These are phyloP conservation scores for Grigorovia yakushimaensis DNA, from an alignment of 805 yeast species.

Conservation along the genomic window DNA sequence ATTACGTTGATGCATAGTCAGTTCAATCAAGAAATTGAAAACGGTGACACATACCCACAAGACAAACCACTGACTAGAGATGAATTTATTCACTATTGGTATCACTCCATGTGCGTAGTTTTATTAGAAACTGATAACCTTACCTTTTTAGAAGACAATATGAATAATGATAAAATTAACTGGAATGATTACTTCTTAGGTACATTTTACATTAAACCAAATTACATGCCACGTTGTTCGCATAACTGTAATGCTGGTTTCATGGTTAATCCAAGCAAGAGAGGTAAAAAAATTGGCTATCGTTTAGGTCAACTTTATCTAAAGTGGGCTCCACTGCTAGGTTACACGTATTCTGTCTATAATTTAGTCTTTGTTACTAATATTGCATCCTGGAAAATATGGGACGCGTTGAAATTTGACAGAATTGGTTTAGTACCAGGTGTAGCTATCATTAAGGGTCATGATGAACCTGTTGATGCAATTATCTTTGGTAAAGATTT, in stretches of 20 bases:
- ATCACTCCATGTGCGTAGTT: slow-evolving; percentile 54
- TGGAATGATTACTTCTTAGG: slow-evolving; percentile 54
- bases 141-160: slow-evolving; percentile 5
- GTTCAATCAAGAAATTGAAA: slow-evolving; percentile 57
- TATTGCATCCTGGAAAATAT: slow-evolving; percentile 59
- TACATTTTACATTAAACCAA: slow-evolving; percentile 74
- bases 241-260: slow-evolving; percentile 88
- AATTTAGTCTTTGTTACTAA: slow-evolving; percentile 81
- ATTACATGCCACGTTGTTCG: slow-evolving; percentile 73
- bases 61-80: slow-evolving; percentile 32
- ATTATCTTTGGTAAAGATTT: slow-evolving; percentile 64
- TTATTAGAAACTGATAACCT: slow-evolving; percentile 39
- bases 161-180: slow-evolving; percentile 15
- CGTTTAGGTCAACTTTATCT: slow-evolving; percentile 61
- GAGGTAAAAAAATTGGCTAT: slow-evolving; percentile 65
- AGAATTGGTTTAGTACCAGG: slow-evolving; percentile 64
- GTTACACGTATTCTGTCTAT: slow-evolving; percentile 76
- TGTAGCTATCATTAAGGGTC: slow-evolving; percentile 67
- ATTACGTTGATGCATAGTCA: slow-evolving; percentile 37
- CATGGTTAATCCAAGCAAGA: slow-evolving; percentile 45
- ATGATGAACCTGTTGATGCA: slow-evolving; percentile 60
- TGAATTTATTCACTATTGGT: slow-evolving; percentile 59
- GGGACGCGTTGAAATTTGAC: slow-evolving; percentile 80
- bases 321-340: slow-evolving; percentile 64
- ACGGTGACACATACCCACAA: slow-evolving; percentile 71